A percentile compares a stretch with the other conserved stretches of the same genome.
phyloP scores from a whole-genome alignment of 768 basidiomycete genomes.

The Zangia roseola region DNA sequence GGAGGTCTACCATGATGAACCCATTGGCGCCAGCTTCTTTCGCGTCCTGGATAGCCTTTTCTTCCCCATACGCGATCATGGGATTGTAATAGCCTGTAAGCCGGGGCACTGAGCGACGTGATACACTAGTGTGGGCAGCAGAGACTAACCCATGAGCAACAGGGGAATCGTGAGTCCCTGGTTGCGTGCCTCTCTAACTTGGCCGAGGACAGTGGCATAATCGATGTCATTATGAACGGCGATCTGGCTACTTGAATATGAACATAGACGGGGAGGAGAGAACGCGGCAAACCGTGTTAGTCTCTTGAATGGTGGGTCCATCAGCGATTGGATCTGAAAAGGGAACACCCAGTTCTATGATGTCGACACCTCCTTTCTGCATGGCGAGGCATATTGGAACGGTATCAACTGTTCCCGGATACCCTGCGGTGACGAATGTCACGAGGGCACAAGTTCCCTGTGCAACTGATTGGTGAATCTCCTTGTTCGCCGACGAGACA shows the following conservation, averaged over 20 bases:
- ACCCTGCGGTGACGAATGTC: slow-evolving; percentile 95
- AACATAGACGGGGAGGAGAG: neutral
- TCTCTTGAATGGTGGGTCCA: slow-evolving; percentile 89
- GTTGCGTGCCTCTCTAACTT: slow-evolving; percentile 74
- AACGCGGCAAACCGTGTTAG: slow-evolving; percentile 69
- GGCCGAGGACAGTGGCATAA: slow-evolving; percentile 70
- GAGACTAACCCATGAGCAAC: slow-evolving; percentile 38
- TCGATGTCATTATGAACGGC: slow-evolving; percentile 81
- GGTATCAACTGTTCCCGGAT: slow-evolving; percentile 74
- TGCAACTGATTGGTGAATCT: slow-evolving; percentile 3
- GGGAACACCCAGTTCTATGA: slow-evolving; percentile 87
- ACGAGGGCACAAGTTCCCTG: slow-evolving; percentile 57
- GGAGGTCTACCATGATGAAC: slow-evolving; percentile 96
- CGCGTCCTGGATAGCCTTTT: slow-evolving; percentile 89
- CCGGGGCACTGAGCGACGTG: neutral
- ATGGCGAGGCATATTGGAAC: slow-evolving; percentile 88
- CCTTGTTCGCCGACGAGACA: neutral
- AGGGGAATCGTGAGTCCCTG: slow-evolving; percentile 84
- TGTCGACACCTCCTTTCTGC: slow-evolving; percentile 90
- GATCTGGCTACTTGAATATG: slow-evolving; percentile 49
- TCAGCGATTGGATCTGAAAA: slow-evolving; percentile 92
- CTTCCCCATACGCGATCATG: slow-evolving; percentile 91
- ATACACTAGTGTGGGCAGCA: neutral
- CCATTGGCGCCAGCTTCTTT: slow-evolving; percentile 91
- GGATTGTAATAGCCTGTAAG: slow-evolving; percentile 94